A percentile compares a stretch with the other conserved stretches of the same genome.
Conservation (phyloP, 1,284 basidiomycete genomes). For the Ceratobasidium sp. region DNA sequence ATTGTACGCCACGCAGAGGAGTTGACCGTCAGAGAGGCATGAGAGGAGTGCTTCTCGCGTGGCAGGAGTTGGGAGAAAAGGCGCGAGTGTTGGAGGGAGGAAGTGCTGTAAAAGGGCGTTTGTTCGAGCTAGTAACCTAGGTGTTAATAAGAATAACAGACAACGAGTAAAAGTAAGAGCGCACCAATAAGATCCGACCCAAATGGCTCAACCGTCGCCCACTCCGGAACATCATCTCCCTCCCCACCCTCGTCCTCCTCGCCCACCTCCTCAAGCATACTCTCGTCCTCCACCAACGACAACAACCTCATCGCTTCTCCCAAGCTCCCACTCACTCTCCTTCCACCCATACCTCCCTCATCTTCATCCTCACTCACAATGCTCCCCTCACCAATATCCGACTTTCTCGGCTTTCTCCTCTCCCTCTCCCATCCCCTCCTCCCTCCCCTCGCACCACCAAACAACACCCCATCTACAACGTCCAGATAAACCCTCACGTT, state of each 20-base stretch:
- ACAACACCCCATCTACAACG: constrained; percentile 76
- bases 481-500: constrained; percentile 72
- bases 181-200: constrained; percentile 67
- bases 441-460: constrained; percentile 63
- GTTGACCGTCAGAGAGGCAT: constrained; percentile 78
- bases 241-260: constrained; percentile 56
- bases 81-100: constrained; percentile 56
- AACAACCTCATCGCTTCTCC: constrained; percentile 56
- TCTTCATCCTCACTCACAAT: constrained; percentile 36
- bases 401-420: constrained; percentile 42
- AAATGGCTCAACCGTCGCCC: constrained; percentile 72
- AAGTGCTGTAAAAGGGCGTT: constrained; percentile 63
- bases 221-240: constrained; percentile 75
- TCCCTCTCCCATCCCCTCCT: constrained; percentile 64
- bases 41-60: constrained; percentile 58
- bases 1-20: constrained; percentile 85
- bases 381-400: constrained; percentile 55
- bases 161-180: constrained; percentile 40
- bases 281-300: constrained; percentile 61
- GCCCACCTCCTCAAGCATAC: constrained; percentile 62
- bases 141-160: neutral
- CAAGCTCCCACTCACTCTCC: constrained; percentile 57
- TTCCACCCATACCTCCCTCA: constrained; percentile 61
- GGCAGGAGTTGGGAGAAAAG: constrained; percentile 56
- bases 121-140: constrained; percentile 64